Conservation (phyloP, 306 rosid species). For the Lablab purpureus region DNA sequence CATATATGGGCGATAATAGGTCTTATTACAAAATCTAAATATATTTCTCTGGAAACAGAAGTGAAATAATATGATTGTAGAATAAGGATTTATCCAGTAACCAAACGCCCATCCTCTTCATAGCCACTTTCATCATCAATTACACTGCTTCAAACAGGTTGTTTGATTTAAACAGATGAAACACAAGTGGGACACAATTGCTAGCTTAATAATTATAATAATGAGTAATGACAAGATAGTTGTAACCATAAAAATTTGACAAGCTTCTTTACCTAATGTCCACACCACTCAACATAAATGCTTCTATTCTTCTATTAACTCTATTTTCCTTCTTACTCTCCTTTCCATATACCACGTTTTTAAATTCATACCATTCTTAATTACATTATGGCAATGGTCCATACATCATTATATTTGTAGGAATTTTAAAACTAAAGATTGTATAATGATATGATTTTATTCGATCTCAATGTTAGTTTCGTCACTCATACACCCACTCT, state of each 20-base stretch:
- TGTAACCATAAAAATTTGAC: constrained; percentile 14
- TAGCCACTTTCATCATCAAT: not conserved
- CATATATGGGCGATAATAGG: not conserved
- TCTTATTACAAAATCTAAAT: not conserved
- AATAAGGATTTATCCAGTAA: not conserved
- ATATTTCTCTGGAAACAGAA: not conserved
- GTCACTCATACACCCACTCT: too few relatives aligned
- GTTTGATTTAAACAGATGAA: constrained; percentile 9
- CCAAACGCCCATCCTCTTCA: not conserved
- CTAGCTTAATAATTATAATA: not conserved
- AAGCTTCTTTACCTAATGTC: not conserved
- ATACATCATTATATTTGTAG: too few relatives aligned
- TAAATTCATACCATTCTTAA: not conserved
- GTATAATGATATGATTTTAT: too few relatives aligned
- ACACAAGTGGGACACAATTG: not conserved
- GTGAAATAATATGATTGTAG: not conserved
- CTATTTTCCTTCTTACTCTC: not conserved
- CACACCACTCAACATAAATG: constrained; percentile 11
- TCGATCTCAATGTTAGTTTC: too few relatives aligned
- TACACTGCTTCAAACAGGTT: not conserved
- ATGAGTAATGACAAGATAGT: constrained; percentile 1
- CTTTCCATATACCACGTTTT: not conserved
- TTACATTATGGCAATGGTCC: too few relatives aligned
- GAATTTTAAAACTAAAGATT: too few relatives aligned
- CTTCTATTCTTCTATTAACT: not conserved